Base-by-base conservation (phyloP, 495 filamentous ascomycete genomes). In the Bryoglossum gracile region DNA sequence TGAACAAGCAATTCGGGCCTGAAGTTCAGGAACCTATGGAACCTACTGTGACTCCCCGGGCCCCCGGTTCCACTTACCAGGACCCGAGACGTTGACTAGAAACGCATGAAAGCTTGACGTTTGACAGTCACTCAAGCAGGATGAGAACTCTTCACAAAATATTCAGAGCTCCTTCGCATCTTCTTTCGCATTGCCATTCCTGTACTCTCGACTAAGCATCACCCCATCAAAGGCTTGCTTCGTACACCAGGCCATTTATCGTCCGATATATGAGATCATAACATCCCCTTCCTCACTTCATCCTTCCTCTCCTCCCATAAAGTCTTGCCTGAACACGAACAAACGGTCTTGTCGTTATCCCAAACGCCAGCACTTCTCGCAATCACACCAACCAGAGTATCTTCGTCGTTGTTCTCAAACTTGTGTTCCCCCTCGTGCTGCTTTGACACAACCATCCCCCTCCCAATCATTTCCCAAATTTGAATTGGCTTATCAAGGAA, bases 291-390 rank as follows among this genome's bases (percentile, higher is more conserved):
- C 37, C 68, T 72, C 37, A 89, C 80, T 68, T 94, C 84, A 62
- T 97, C 91, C 70, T 82, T 83, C 61, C 92, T 76, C 73, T 98
- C 92, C 66, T 97, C 84, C 92, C 92, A 98, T 25, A 98, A 74
- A 56, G 89, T 96, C 80, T 98, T 96, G 2, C 92, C 92, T 33
- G 88, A 94, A 66, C 92, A 97, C 11, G 86, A 91, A 48, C 78
- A 82, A 22, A 98, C 92, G 59, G 85, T 95, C 75, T 96, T 98
- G 62, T 95, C 89, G 61, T 98, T 97, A 64, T 96, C 90, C 92
- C 92, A 97, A 43, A 94, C 83, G 11, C 92, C 92, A 19, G 92
- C 90, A 67, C 88, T 95, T 61, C 92, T 73, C 35, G 92, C 92
- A 63, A 97, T 86, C 43, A 97, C 89, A 25, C 92, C 92, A 5